phyloP scores from a whole-genome alignment of 345 rosid species.

The Psidium guajava region DNA sequence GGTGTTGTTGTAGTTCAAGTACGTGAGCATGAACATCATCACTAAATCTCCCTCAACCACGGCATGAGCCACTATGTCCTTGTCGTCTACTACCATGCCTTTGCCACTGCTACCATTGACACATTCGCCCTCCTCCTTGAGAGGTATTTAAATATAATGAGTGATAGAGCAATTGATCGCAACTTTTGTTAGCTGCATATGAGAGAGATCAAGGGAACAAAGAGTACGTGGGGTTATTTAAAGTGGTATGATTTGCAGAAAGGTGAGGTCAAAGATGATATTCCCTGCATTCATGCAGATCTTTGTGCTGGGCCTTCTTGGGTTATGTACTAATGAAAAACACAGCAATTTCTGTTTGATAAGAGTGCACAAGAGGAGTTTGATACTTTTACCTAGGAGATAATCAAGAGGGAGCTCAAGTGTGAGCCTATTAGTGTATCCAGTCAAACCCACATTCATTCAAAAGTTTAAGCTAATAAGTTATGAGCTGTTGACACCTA shows the following conservation, averaged over 20 bases:
- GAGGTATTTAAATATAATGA: conserved; percentile 16
- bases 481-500: no score
- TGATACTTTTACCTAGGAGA: no score
- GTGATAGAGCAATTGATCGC: not conserved
- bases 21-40: conserved; percentile 86
- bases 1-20: conserved; percentile 79
- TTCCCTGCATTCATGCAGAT: conserved; percentile 61
- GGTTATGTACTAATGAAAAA: conserved; percentile 28
- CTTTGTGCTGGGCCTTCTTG: conserved; percentile 78
- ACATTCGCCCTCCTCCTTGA: conserved; percentile 54
- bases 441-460: no score
- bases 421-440: no score
- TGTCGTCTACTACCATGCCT: conserved; percentile 55
- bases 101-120: conserved; percentile 52
- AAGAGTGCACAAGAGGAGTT: no score
- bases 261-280: conserved; percentile 67
- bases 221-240: not conserved
- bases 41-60: conserved; percentile 70
- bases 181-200: not conserved
- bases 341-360: no score
- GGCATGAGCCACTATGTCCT: conserved; percentile 73
- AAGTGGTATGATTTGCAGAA: conserved; percentile 25
- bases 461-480: no score
- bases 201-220: not conserved
- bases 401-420: no score